These are phyloP conservation scores for Candida albicans DNA, from an alignment of 1,139 yeast species.

Conservation along the genomic window DNA sequence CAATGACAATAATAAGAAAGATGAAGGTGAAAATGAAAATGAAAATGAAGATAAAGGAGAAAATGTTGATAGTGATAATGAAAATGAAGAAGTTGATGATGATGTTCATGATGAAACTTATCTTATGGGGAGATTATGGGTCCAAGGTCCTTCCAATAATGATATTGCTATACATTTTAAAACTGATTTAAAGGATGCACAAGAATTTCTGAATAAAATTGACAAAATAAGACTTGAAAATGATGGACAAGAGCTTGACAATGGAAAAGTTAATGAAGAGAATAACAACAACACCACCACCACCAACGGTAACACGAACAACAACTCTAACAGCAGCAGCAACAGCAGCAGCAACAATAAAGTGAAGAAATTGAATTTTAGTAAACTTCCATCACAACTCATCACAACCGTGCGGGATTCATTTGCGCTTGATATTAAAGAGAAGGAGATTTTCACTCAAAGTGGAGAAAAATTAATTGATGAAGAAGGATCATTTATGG, in stretches of 20 bases:
- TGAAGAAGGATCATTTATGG: constrained; percentile 43
- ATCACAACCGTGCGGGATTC: constrained; percentile 19
- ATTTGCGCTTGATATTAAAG: constrained; percentile 20
- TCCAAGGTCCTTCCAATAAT: constrained; percentile 83
- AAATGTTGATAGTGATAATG: no score
- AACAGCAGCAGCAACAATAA: constrained; percentile 1
- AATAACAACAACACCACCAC: background rate
- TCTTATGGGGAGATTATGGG: constrained; percentile 86
- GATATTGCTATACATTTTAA: constrained; percentile 44
- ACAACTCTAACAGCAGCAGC: background rate
- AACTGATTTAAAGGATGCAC: constrained; percentile 7
- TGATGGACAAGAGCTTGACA: constrained; percentile 6
- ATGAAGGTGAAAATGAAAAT: constrained; percentile 17
- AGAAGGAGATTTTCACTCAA: constrained; percentile 17
- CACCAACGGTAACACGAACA: no score
- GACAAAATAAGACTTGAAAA: background rate
- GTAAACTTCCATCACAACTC: constrained; percentile 19
- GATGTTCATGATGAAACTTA: constrained; percentile 58
- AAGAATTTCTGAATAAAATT: constrained; percentile 6
- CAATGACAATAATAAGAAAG: constrained; percentile 14
- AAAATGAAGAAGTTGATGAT: constrained; percentile 25
- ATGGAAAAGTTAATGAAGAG: constrained; percentile 18
- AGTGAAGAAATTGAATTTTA: constrained; percentile 20
- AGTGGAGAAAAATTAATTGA: constrained; percentile 30
- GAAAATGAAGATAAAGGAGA: no score